Evolutionary conservation across 2,329 filamentous ascomycete species (phyloP).

Genomic region (Penicillium sp.): DNA sequence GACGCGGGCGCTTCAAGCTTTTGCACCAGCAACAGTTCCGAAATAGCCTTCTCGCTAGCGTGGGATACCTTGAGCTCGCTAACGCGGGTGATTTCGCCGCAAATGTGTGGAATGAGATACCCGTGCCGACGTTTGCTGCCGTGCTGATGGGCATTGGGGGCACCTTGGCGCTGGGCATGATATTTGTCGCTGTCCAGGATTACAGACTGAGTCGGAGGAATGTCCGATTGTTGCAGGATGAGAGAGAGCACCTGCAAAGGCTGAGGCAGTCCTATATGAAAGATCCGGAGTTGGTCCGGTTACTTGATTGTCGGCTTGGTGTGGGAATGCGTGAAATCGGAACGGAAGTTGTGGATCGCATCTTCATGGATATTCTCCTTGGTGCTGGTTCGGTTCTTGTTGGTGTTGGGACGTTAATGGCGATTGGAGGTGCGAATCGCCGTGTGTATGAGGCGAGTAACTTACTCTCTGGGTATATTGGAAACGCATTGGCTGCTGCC

Average conservation of each 20-base stretch:
- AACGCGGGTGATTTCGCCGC: slow-evolving; percentile 59
- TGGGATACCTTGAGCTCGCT: slow-evolving; percentile 55
- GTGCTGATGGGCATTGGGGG: slow-evolving; percentile 56
- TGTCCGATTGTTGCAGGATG: slow-evolving; percentile 44
- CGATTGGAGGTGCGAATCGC: slow-evolving; percentile 50
- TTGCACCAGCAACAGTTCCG: slow-evolving; percentile 31
- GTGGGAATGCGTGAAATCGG: slow-evolving; percentile 51
- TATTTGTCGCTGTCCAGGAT: slow-evolving; percentile 49
- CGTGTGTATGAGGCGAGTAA: slow-evolving; percentile 50
- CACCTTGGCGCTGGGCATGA: slow-evolving; percentile 45
- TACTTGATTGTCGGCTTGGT: slow-evolving; percentile 41
- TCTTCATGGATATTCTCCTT: slow-evolving; percentile 52
- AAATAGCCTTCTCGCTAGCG: slow-evolving; percentile 37
- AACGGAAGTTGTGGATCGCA: slow-evolving; percentile 52
- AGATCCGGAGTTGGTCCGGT: slow-evolving; percentile 13
- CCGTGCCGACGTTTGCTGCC: slow-evolving; percentile 50
- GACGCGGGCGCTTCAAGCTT: slow-evolving; percentile 15
- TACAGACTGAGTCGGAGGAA: slow-evolving; percentile 47
- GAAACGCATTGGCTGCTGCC: slow-evolving; percentile 50
- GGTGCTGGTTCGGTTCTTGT: slow-evolving; percentile 52
- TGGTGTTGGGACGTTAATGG: slow-evolving; percentile 53
- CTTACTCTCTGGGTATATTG: slow-evolving; percentile 55
- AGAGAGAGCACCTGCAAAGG: slow-evolving; percentile 37
- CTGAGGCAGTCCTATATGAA: slow-evolving; percentile 20
- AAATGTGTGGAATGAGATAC: slow-evolving; percentile 56